phyloP scores from a whole-genome alignment of 1,139 yeast species.

The Suhomyces yuchorum region DNA sequence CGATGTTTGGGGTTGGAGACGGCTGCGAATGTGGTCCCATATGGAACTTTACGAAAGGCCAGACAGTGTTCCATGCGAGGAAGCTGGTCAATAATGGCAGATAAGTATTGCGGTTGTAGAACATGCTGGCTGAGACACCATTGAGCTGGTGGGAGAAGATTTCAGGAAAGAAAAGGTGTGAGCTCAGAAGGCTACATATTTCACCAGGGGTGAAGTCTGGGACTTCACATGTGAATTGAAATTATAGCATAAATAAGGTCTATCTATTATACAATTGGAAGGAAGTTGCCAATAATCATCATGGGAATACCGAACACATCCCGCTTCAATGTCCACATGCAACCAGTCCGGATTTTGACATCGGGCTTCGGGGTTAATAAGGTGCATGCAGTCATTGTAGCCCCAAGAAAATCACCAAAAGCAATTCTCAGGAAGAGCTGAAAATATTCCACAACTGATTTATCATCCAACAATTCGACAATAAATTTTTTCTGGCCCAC shows the following conservation, averaged over 20 bases:
- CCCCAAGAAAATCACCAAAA: slow-evolving; percentile 88
- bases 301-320: slow-evolving; percentile 71
- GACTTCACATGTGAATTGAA: background rate
- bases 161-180: too few species aligned
- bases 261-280: slow-evolving; percentile 58
- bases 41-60: background rate
- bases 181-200: background rate
- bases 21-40: background rate
- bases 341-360: slow-evolving; percentile 64
- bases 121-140: too few species aligned
- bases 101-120: too few species aligned
- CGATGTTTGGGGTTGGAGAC: background rate
- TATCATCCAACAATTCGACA: slow-evolving; percentile 87
- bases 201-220: background rate
- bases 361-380: slow-evolving; percentile 58
- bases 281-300: slow-evolving; percentile 93
- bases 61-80: too few species aligned
- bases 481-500: slow-evolving; percentile 67
- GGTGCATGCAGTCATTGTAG: slow-evolving; percentile 86
- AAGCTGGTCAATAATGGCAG: too few species aligned
- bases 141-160: too few species aligned
- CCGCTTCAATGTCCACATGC: slow-evolving; percentile 83
- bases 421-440: slow-evolving; percentile 83
- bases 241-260: background rate
- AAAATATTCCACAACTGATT: slow-evolving; percentile 84